Percentiles rank a stretch among this genome's conserved stretches.
phyloP scores from a whole-genome alignment of 169 alveolate species.

The Eimeria praecox region DNA sequence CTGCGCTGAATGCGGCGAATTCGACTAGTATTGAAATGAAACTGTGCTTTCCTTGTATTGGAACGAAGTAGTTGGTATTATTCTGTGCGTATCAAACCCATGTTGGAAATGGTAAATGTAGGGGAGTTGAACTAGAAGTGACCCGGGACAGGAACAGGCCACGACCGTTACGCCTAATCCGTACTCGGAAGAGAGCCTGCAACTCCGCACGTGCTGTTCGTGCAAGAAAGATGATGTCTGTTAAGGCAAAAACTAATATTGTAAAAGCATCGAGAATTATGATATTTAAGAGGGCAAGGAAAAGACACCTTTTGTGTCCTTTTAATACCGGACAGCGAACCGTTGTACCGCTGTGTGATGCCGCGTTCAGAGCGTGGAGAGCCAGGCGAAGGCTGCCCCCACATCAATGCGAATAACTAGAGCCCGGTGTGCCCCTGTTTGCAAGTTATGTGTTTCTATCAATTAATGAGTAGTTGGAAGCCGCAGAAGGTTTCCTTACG shows the following conservation, averaged over 20 bases:
- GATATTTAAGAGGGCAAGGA: not conserved
- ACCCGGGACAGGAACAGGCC: not conserved
- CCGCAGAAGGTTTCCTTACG: not conserved
- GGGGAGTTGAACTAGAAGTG: not conserved
- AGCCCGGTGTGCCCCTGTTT: not conserved
- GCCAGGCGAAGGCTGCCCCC: not conserved
- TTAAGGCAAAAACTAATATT: not conserved
- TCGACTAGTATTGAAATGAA: not conserved
- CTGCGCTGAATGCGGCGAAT: not conserved
- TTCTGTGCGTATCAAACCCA: not conserved
- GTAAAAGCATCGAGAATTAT: not conserved
- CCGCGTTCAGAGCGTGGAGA: not conserved
- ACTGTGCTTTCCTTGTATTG: not conserved
- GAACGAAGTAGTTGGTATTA: not conserved
- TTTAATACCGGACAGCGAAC: not conserved
- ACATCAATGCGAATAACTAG: not conserved
- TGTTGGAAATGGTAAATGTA: not conserved
- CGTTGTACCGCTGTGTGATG: constrained; percentile 3
- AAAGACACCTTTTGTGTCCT: not conserved
- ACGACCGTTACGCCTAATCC: not conserved
- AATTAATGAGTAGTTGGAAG: not conserved
- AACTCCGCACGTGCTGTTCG: not conserved
- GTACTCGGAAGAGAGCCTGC: not conserved
- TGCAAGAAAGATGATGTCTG: not conserved
- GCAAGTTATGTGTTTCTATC: not conserved